These are phyloP conservation scores for Parathielavia appendiculata DNA, from an alignment of 495 filamentous ascomycete species.

Conservation along the genomic window DNA sequence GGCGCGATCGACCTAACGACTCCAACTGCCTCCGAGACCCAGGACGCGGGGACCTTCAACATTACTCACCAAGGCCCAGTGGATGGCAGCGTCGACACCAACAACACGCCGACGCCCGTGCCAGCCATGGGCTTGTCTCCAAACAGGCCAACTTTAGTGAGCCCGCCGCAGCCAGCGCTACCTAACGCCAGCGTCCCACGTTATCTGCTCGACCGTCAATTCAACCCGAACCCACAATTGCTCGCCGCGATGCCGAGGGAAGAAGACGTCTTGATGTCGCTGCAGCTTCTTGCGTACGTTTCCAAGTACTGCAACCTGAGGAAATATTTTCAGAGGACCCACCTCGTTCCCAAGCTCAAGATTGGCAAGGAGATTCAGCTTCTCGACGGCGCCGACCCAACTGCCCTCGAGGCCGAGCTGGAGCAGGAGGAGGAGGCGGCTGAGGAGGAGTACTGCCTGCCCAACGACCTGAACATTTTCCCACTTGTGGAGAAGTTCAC, in stretches of 20 bases:
- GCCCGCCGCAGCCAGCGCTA: slow-evolving; percentile 63
- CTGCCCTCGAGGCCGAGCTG: slow-evolving; percentile 33
- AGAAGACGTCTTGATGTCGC: slow-evolving; percentile 94
- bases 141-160: slow-evolving; percentile 64
- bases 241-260: slow-evolving; percentile 88
- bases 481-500: slow-evolving; percentile 98
- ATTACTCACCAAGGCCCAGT: slow-evolving; percentile 87
- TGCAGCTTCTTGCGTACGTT: slow-evolving; percentile 96
- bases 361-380: slow-evolving; percentile 78
- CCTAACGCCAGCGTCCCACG: slow-evolving; percentile 62
- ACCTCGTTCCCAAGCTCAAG: slow-evolving; percentile 87
- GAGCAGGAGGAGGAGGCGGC: slow-evolving; percentile 51
- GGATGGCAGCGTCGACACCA: slow-evolving; percentile 81
- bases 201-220: slow-evolving; percentile 66
- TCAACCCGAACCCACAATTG: slow-evolving; percentile 60
- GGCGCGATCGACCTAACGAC: slow-evolving; percentile 68
- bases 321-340: slow-evolving; percentile 89
- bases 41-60: slow-evolving; percentile 86
- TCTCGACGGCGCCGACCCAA: slow-evolving; percentile 60
- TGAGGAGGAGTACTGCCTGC: slow-evolving; percentile 85
- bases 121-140: slow-evolving; percentile 71
- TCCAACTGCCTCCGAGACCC: slow-evolving; percentile 73
- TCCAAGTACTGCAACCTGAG: slow-evolving; percentile 97
- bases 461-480: slow-evolving; percentile 96
- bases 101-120: slow-evolving; percentile 44